Conservation (phyloP, 2,329 filamentous ascomycete genomes). For the Trichoderma sp. region DNA sequence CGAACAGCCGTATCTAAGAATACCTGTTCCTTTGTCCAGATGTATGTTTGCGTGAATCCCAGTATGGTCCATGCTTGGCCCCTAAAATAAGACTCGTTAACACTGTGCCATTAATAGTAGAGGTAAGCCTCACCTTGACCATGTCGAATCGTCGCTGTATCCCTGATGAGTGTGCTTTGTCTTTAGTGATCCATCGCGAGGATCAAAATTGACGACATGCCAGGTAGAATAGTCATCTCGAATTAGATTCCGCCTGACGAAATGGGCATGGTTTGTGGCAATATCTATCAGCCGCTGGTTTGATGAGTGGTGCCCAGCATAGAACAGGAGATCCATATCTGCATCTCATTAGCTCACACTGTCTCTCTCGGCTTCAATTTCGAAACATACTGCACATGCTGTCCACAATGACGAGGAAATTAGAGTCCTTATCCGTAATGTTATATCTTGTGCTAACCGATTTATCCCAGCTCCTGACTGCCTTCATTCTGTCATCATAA, state of each 20-base stretch:
- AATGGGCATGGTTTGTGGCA: slow-evolving; percentile 47
- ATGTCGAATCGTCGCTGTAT: slow-evolving; percentile 50
- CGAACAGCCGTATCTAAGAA: slow-evolving; percentile 51
- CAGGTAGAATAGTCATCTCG: slow-evolving; percentile 41
- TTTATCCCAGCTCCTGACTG: slow-evolving; percentile 55
- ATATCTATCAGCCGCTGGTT: slow-evolving; percentile 40
- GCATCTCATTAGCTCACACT: neutral
- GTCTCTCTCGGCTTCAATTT: too few species aligned
- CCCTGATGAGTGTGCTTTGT: slow-evolving; percentile 51
- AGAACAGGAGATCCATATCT: slow-evolving; percentile 45
- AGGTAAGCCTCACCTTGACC: slow-evolving; percentile 41
- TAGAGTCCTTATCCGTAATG: slow-evolving; percentile 37
- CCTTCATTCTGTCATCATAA: slow-evolving; percentile 46
- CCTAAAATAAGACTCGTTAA: neutral
- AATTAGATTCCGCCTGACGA: slow-evolving; percentile 44
- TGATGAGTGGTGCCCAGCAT: slow-evolving; percentile 42
- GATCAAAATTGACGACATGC: slow-evolving; percentile 53
- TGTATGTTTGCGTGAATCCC: slow-evolving; percentile 54
- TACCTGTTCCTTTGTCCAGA: slow-evolving; percentile 48
- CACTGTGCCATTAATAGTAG: too few species aligned
- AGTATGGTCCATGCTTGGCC: slow-evolving; percentile 56
- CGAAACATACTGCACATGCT: slow-evolving; percentile 42
- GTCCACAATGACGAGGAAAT: slow-evolving; percentile 48
- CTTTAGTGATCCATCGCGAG: slow-evolving; percentile 45
- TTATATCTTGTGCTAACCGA: slow-evolving; percentile 36